These are phyloP conservation scores for Cyclanthera cordifolia DNA, from an alignment of 306 rosid genomes.

Conservation along the genomic window DNA sequence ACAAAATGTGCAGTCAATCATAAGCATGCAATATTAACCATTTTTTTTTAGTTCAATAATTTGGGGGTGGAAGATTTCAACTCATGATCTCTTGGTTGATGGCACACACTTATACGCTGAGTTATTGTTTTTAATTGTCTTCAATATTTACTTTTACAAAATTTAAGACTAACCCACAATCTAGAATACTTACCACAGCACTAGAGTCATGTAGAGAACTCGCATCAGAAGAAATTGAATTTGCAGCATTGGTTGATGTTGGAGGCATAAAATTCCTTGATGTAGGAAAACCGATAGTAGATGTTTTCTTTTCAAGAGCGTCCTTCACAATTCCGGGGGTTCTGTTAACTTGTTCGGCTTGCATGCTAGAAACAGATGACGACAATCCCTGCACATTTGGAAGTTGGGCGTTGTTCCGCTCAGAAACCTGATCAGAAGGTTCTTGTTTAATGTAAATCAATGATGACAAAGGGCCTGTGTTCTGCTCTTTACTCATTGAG, in stretches of 20 bases:
- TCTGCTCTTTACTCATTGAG: slow-evolving; percentile 49
- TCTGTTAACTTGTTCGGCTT: slow-evolving; percentile 43
- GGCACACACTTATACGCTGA: no score
- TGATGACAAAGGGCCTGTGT: slow-evolving; percentile 34
- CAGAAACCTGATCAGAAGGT: slow-evolving; percentile 45
- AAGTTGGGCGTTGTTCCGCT: slow-evolving; percentile 45
- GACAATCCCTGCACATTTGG: slow-evolving; percentile 49
- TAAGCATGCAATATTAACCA: not conserved
- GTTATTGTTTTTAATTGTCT: not conserved
- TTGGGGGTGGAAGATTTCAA: no score
- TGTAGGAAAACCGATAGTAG: slow-evolving; percentile 49
- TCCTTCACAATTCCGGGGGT: slow-evolving; percentile 44
- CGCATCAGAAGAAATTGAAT: slow-evolving; percentile 32
- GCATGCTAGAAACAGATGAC: slow-evolving; percentile 44
- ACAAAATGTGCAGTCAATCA: not conserved
- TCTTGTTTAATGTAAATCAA: slow-evolving; percentile 51
- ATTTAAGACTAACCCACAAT: slow-evolving; percentile 2
- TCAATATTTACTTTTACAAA: not conserved
- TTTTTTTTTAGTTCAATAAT: no score
- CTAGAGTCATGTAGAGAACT: slow-evolving; percentile 34
- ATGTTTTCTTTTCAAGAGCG: slow-evolving; percentile 36
- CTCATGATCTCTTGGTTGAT: no score
- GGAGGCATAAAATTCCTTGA: slow-evolving; percentile 30
- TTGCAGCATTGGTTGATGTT: slow-evolving; percentile 29
- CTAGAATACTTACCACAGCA: slow-evolving; percentile 26